Conservation (phyloP, 805 yeast species). For the Komagataella pseudopastoris region DNA sequence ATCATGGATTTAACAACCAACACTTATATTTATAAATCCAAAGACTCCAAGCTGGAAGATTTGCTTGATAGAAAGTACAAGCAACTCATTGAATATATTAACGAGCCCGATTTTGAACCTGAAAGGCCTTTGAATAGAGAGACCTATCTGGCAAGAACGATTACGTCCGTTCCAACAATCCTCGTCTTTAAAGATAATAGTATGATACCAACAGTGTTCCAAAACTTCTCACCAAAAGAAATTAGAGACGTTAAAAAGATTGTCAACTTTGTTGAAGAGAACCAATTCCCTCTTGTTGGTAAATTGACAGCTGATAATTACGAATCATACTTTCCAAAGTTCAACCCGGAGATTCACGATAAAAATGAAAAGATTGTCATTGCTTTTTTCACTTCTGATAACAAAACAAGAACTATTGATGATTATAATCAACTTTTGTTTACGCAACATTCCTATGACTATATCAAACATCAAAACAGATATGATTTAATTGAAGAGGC, state of each 20-base stretch:
- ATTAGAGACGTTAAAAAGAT: constrained; percentile 36
- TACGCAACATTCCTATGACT: constrained; percentile 31
- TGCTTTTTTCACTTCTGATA: constrained; percentile 19
- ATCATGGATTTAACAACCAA: constrained; percentile 43
- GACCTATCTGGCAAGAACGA: constrained; percentile 33
- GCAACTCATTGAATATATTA: constrained; percentile 26
- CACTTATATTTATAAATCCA: constrained; percentile 36
- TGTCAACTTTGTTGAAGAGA: constrained; percentile 32
- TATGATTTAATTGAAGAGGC: constrained; percentile 17
- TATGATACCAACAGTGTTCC: constrained; percentile 36
- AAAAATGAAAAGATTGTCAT: constrained; percentile 32
- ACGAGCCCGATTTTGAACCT: constrained; percentile 23
- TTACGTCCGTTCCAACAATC: constrained; percentile 50
- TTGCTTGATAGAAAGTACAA: constrained; percentile 22
- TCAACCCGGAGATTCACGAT: constrained; percentile 10
- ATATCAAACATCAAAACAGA: constrained; percentile 21
- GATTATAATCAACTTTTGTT: constrained; percentile 19
- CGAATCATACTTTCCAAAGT: constrained; percentile 21
- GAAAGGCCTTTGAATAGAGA: constrained; percentile 26
- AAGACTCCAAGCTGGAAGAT: constrained; percentile 26
- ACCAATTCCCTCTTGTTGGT: constrained; percentile 36
- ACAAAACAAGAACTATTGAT: neutral
- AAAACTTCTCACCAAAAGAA: constrained; percentile 52
- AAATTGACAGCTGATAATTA: constrained; percentile 31
- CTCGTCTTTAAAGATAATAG: constrained; percentile 46